These are phyloP conservation scores for Escallonia rubra DNA, from an alignment of 129 eudicot genomes.

Conservation along the genomic window DNA sequence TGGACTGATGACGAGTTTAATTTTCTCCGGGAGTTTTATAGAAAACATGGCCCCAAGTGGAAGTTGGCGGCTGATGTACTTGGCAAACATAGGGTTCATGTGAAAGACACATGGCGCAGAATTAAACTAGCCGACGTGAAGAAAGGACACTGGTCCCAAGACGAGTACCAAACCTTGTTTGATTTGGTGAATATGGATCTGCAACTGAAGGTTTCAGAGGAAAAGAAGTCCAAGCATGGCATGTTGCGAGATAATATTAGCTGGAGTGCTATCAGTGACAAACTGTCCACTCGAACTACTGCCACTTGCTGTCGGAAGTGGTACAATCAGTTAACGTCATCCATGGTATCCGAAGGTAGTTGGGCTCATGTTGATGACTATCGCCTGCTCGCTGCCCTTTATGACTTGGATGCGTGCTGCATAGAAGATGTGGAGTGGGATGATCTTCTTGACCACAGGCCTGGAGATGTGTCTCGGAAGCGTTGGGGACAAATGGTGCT, in stretches of 20 bases:
- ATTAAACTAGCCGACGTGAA: slow-evolving; percentile 27
- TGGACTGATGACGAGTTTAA: slow-evolving; percentile 67
- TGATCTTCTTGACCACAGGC: slow-evolving; percentile 45
- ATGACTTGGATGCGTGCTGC: slow-evolving; percentile 52
- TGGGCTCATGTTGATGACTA: slow-evolving; percentile 72
- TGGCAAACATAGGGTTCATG: slow-evolving; percentile 47
- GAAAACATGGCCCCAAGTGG: slow-evolving; percentile 48
- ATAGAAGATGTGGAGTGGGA: slow-evolving; percentile 87
- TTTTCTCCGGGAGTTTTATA: slow-evolving; percentile 10
- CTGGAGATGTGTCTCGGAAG: slow-evolving; percentile 49
- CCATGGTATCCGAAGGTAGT: slow-evolving; percentile 44
- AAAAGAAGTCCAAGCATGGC: slow-evolving; percentile 59
- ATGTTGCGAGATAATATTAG: slow-evolving; percentile 69
- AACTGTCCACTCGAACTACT: slow-evolving; percentile 33
- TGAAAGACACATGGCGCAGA: slow-evolving; percentile 64
- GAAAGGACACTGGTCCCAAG: slow-evolving; percentile 56
- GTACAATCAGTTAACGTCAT: slow-evolving; percentile 60
- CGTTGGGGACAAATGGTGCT: slow-evolving; percentile 66
- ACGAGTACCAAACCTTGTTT: slow-evolving; percentile 56
- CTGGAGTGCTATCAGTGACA: slow-evolving; percentile 61
- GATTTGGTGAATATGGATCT: slow-evolving; percentile 61
- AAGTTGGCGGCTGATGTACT: slow-evolving; percentile 39
- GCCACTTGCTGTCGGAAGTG: slow-evolving; percentile 51
- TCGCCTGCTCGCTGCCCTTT: slow-evolving; percentile 47
- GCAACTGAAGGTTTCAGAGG: slow-evolving; percentile 27